Conservation (phyloP, 768 basidiomycete genomes). For the Psilocybe sp. region DNA sequence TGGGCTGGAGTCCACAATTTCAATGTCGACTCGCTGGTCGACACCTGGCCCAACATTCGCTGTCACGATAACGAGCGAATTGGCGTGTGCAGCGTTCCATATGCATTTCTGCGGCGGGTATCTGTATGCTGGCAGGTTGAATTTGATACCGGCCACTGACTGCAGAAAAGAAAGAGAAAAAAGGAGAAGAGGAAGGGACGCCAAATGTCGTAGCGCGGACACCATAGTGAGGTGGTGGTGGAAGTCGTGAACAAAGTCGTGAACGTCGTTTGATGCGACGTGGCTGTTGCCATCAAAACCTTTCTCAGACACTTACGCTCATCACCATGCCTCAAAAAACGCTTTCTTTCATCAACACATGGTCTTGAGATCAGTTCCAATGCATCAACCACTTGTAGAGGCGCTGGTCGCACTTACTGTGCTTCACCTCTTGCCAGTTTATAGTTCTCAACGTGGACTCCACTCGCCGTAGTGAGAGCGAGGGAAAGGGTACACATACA, state of each 20-base stretch:
- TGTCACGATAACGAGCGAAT: conserved; percentile 92
- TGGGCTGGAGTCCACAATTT: conserved; percentile 86
- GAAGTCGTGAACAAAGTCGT: conserved; percentile 10
- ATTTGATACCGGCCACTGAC: conserved; percentile 71
- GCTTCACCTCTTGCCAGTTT: no score
- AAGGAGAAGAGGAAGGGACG: conserved; percentile 20
- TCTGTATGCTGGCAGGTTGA: conserved; percentile 67
- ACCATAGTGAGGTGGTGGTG: conserved; percentile 9
- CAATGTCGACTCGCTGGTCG: conserved; percentile 86
- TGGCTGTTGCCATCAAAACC: background rate
- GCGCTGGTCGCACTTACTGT: no score
- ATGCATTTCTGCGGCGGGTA: conserved; percentile 84
- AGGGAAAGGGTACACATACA: no score
- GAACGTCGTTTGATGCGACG: conserved; percentile 3
- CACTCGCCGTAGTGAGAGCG: no score
- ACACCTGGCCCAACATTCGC: conserved; percentile 81
- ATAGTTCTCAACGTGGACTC: no score
- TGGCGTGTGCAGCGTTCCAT: conserved; percentile 88
- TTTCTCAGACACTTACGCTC: background rate
- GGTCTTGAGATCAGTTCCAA: no score
- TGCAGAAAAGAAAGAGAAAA: conserved; percentile 28
- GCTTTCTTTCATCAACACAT: no score
- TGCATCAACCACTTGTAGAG: no score
- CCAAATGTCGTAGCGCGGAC: conserved; percentile 11
- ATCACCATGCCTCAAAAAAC: no score